Evolutionary conservation across 495 filamentous ascomycete species (phyloP), one percentile per base, ranked within the genome.

Genomic region (Neurospora cerealis): DNA sequence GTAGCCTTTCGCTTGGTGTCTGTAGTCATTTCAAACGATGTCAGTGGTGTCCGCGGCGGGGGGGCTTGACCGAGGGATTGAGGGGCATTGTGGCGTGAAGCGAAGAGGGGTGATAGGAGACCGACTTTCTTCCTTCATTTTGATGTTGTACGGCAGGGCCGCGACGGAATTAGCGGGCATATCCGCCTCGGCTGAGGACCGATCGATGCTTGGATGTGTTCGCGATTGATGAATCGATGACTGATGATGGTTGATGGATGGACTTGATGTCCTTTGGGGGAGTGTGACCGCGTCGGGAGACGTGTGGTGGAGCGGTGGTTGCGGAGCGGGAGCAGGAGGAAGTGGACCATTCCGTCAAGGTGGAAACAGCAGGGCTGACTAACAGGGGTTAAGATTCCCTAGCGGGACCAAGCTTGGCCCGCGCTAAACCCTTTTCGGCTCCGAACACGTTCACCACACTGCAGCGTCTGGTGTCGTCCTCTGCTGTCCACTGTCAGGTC

Each of bases 1-100:
- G 86, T 88, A 15, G 93, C 93, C 83, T 95, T 95, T 77, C 93
- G 91, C 85, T 96, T 95, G 69, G 81, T 84, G 78, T 85, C 91
- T 91, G 79, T 69, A 17, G 41, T 15, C 41, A 70, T 54, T 24
- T 71, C 17, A 42, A 1, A 4, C 54, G 2, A 66, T 66, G 28
- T 21, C 71, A 72, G 42, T 21, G n/a, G 19, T 34, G 24, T 42
- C 2, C 5, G 21, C 13, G 34, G 6, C n/a, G 5, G 54, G 24
- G n/a, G 6, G 15, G 7, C 6, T 32, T 66, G 54, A 8, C 15
- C 54, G 28, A 24, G 46, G 46, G 46, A 15, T 34, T 17, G 54
- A 66, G 54, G 54, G 54, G 54, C 54, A 37, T n/a, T 71, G 34
- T 5, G 19, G 28, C 28, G 41, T 39, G 40, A 13, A 36, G 32